These are phyloP conservation scores for Xerocomellus intermedius DNA, from an alignment of 768 basidiomycete genomes.

Conservation along the genomic window DNA sequence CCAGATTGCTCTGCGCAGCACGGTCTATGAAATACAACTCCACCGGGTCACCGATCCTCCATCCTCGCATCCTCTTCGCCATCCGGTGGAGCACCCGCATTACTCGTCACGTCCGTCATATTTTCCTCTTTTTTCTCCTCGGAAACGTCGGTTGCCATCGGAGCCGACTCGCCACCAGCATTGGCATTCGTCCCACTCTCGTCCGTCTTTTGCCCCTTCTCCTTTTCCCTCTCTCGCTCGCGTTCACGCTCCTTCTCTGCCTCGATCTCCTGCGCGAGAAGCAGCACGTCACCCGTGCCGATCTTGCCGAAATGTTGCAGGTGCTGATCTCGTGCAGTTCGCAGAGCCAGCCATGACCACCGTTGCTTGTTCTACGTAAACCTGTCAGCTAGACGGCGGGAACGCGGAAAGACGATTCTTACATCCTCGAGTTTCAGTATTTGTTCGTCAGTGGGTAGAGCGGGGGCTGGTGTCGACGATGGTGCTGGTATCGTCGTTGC, in stretches of 20 bases:
- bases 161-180: slow-evolving; percentile 35
- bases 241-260: slow-evolving; percentile 37
- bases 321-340: slow-evolving; percentile 69
- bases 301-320: slow-evolving; percentile 81
- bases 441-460: slow-evolving; percentile 44
- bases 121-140: slow-evolving; percentile 28
- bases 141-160: slow-evolving; percentile 13
- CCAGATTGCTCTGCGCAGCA: background rate
- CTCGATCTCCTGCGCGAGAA: slow-evolving; percentile 39
- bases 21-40: background rate
- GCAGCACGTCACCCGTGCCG: slow-evolving; percentile 70
- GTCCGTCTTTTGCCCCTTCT: slow-evolving; percentile 26
- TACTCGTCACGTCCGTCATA: slow-evolving; percentile 20
- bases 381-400: slow-evolving; percentile 11
- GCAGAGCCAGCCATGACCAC: slow-evolving; percentile 79
- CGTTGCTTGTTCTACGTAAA: slow-evolving; percentile 65
- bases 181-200: slow-evolving; percentile 16
- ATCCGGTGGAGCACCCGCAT: slow-evolving; percentile 21
- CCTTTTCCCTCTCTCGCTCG: slow-evolving; percentile 37
- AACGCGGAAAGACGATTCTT: background rate
- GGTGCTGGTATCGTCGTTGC: slow-evolving; percentile 18
- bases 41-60: slow-evolving; percentile 37
- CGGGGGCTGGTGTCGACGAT: slow-evolving; percentile 23
- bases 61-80: slow-evolving; percentile 50
- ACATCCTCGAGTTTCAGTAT: slow-evolving; percentile 66